phyloP scores from a whole-genome alignment of 768 basidiomycete genomes.

The Amanita inopinata region DNA sequence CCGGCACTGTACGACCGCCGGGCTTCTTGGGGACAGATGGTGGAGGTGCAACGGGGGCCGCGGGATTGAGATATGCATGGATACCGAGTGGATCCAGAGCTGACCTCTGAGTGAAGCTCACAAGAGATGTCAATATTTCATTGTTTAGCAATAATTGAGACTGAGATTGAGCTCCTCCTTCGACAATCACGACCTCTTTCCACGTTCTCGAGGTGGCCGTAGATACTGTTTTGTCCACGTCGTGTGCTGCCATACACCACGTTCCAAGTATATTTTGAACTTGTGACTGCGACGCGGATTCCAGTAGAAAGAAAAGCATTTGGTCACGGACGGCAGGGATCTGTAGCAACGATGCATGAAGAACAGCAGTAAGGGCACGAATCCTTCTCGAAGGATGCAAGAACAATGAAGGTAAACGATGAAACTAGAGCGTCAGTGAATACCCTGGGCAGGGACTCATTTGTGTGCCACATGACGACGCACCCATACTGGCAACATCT shows the following conservation, averaged over 20 bases:
- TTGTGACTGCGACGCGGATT: slow-evolving; percentile 38
- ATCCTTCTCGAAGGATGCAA: slow-evolving; percentile 75
- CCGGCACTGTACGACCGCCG: slow-evolving; percentile 16
- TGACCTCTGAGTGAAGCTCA: slow-evolving; percentile 43
- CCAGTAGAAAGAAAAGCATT: slow-evolving; percentile 39
- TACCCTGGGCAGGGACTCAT: slow-evolving; percentile 7
- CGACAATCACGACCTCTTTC: slow-evolving; percentile 24
- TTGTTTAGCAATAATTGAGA: neutral
- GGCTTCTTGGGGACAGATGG: slow-evolving; percentile 23
- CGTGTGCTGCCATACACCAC: slow-evolving; percentile 66
- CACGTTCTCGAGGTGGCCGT: slow-evolving; percentile 43
- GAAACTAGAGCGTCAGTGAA: slow-evolving; percentile 57
- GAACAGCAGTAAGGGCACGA: slow-evolving; percentile 44
- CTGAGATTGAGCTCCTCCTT: neutral
- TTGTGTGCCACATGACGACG: slow-evolving; percentile 20
- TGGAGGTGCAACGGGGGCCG: slow-evolving; percentile 28
- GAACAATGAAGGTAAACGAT: slow-evolving; percentile 77
- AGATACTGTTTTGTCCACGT: slow-evolving; percentile 58
- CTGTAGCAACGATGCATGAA: slow-evolving; percentile 59
- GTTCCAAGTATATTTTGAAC: slow-evolving; percentile 53
- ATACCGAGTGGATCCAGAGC: slow-evolving; percentile 53
- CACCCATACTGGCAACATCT: slow-evolving; percentile 89
- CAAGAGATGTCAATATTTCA: slow-evolving; percentile 21
- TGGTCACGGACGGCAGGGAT: slow-evolving; percentile 39
- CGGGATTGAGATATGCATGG: slow-evolving; percentile 55